phyloP scores from a whole-genome alignment of 1,284 basidiomycete genomes.

The Leccinum subrobustum region DNA sequence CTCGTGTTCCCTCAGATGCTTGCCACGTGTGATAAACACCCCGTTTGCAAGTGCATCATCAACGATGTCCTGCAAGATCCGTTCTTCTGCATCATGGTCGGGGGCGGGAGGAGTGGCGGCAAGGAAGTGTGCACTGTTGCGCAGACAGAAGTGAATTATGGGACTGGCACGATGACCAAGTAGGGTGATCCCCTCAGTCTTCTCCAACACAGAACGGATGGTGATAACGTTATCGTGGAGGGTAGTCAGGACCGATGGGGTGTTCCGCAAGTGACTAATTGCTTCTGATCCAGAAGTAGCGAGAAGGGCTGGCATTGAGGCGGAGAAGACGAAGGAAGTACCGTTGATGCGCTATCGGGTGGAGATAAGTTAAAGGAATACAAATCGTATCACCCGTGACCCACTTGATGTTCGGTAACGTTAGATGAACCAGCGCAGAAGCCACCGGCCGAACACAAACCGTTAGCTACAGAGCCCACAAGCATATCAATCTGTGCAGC shows the following conservation, averaged over 20 bases:
- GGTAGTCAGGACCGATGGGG: constrained; percentile 70
- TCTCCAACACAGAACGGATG: constrained; percentile 77
- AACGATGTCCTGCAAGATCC: constrained; percentile 82
- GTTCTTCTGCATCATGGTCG: constrained; percentile 74
- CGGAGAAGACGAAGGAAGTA: constrained; percentile 94
- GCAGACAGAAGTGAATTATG: constrained; percentile 84
- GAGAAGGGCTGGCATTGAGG: constrained; percentile 89
- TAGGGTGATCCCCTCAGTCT: constrained; percentile 78
- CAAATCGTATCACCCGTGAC: constrained; percentile 1
- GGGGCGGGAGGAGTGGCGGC: constrained; percentile 33
- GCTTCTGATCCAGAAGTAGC: constrained; percentile 86
- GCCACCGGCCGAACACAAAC: constrained; percentile 84
- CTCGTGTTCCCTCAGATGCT: constrained; percentile 82
- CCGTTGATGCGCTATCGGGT: constrained; percentile 87
- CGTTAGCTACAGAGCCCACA: constrained; percentile 84
- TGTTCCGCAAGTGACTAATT: constrained; percentile 73
- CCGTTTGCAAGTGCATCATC: constrained; percentile 79
- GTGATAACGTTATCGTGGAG: constrained; percentile 83
- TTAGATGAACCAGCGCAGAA: constrained; percentile 91
- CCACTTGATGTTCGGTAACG: constrained; percentile 86
- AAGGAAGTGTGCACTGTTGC: constrained; percentile 34
- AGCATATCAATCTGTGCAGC: constrained; percentile 80
- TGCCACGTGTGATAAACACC: constrained; percentile 80
- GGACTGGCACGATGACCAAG: constrained; percentile 86
- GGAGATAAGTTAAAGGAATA: background rate